A percentile compares a stretch with the other conserved stretches of the same genome.
phyloP scores from a whole-genome alignment of 2,329 filamentous ascomycete species.

The Dryadomyces quercus-mongolicae region DNA sequence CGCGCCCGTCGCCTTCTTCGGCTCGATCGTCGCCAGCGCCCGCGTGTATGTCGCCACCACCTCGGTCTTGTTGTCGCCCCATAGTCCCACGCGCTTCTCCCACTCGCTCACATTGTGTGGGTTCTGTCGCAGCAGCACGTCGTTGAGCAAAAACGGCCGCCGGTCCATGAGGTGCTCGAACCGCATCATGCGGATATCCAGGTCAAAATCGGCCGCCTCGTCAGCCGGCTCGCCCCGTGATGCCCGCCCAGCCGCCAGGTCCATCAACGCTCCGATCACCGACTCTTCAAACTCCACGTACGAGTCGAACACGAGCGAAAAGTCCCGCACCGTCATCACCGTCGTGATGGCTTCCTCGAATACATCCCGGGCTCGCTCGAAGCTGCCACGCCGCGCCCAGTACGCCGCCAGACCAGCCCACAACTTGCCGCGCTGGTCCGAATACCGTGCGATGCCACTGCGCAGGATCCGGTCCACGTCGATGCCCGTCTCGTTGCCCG shows the following conservation, averaged over 20 bases:
- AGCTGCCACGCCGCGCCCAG: slow-evolving; percentile 87
- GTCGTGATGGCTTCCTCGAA: slow-evolving; percentile 96
- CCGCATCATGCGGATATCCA: slow-evolving; percentile 94
- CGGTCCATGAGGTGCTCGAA: slow-evolving; percentile 98
- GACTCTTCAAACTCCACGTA: slow-evolving; percentile 97
- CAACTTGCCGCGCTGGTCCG: slow-evolving; percentile 86
- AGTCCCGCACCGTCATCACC: slow-evolving; percentile 97
- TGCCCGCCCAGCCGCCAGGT: slow-evolving; percentile 68
- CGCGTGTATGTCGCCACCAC: slow-evolving; percentile 90
- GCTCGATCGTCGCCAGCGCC: slow-evolving; percentile 83
- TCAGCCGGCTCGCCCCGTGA: slow-evolving; percentile 60
- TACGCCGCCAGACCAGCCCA: slow-evolving; percentile 95
- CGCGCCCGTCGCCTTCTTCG: slow-evolving; percentile 85
- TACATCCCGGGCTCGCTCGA: slow-evolving; percentile 82
- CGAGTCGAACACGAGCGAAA: slow-evolving; percentile 90
- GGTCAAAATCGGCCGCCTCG: slow-evolving; percentile 78
- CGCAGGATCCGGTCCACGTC: slow-evolving; percentile 86
- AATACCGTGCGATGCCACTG: slow-evolving; percentile 80
- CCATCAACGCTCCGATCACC: slow-evolving; percentile 83
- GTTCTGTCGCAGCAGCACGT: slow-evolving; percentile 89
- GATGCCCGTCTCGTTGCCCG: slow-evolving; percentile 68
- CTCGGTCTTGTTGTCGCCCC: slow-evolving; percentile 86
- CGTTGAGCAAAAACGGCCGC: slow-evolving; percentile 88
- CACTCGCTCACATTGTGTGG: slow-evolving; percentile 93
- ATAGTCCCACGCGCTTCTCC: slow-evolving; percentile 92